Conservation (phyloP, 139 green algal genomes). For the Haematococcus sp. region DNA sequence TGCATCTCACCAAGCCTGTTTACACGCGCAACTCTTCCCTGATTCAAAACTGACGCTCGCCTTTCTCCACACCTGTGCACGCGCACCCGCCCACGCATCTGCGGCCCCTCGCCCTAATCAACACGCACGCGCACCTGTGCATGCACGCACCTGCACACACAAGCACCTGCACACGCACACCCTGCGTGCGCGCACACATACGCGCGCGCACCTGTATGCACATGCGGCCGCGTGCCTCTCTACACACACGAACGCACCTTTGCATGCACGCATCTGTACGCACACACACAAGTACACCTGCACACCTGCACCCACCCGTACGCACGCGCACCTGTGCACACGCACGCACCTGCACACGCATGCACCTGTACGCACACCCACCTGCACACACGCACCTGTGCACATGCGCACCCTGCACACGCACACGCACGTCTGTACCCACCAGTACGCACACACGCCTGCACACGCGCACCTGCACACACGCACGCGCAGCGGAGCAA, state of each 20-base stretch:
- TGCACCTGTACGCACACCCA: neutral
- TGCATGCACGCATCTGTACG: neutral
- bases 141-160: neutral
- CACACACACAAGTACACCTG: neutral
- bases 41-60: neutral
- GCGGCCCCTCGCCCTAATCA: neutral
- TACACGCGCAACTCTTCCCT: neutral
- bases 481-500: no score
- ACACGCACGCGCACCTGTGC: neutral
- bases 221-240: neutral
- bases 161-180: conserved; percentile 1
- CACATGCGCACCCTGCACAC: no score
- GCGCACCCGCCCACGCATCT: neutral
- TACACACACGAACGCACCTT: neutral
- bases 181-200: neutral
- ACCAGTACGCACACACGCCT: no score
- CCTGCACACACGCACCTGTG: no score
- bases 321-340: neutral
- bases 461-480: no score
- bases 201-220: neutral
- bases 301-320: neutral
- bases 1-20: neutral
- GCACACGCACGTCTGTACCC: no score
- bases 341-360: neutral
- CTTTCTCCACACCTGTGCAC: neutral